Base-by-base conservation (phyloP, 441 rosid species). In the Corymbia calophylla region DNA sequence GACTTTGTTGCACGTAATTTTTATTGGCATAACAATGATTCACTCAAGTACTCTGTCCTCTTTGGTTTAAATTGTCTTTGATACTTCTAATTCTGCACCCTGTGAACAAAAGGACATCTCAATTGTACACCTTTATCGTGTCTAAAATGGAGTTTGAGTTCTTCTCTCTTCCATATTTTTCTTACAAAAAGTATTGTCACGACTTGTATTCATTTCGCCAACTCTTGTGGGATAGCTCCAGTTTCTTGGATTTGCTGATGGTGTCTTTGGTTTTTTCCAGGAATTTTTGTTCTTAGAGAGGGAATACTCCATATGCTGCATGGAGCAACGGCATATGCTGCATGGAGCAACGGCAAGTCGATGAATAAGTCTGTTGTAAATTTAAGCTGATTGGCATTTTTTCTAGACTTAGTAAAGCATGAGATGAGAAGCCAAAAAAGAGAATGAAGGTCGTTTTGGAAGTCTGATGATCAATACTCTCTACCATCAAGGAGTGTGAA, bases 271-370 rank as follows among this genome's bases (percentile, higher is more conserved):
- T 44, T 86, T 51, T 87, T 31, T 80, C 53, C 97, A 98, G 99
- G 99, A 98, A 91, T 97, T 97, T 93, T 93, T 98, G 88, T 86
- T 95, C 86, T 95, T 94, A 86, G 99, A 96, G 97, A 95, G 99
- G 93, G 99, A 98, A 92, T 96, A 95, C 92, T 85, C 95, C 87
- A 90, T 97, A 90, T 88, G 92, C 95, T 94, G 94, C 92, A 94
- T 95, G 99, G 98, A 97, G 94, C 94, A 94, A 29, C 31, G 64
- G 8, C 87, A 90, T 97, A 90, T 88, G 92, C 95, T 94, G 94
- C 92, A 94, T 95, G 99, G 98, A 97, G 94, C 94, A 94, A 29
- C 31, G 64, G 8, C 87, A 90, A 81, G 64, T 77, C 44, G 10
- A 77, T 77, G 51, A 77, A 25, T 77, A 77, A 51, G 51, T 51